Percentiles rank a stretch among this genome's conserved stretches.
These are phyloP conservation scores for Zygnema cylindricum DNA, from an alignment of 139 green algal species.

Conservation along the genomic window DNA sequence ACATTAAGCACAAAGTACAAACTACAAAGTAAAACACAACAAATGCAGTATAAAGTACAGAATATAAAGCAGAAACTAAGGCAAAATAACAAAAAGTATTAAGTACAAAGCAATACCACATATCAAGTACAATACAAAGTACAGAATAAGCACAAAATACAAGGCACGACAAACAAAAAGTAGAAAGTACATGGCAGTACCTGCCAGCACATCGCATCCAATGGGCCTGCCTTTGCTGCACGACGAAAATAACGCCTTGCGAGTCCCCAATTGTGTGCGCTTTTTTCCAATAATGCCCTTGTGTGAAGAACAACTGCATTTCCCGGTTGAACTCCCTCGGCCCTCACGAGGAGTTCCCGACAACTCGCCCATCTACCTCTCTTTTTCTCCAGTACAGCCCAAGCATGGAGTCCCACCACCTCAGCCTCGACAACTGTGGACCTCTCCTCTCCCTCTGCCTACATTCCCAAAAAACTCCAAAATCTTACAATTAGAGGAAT, in stretches of 20 bases:
- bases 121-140: neutral
- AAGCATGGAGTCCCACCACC: conserved; percentile 44
- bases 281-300: conserved; percentile 25
- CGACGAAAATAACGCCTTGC: conserved; percentile 20
- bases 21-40: neutral
- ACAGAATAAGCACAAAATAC: neutral
- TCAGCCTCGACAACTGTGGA: neutral
- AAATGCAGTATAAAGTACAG: neutral
- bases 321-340: conserved; percentile 7
- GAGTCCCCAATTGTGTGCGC: neutral
- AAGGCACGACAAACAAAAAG: neutral
- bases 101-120: neutral
- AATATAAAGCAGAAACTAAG: neutral
- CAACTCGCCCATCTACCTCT: conserved; percentile 38
- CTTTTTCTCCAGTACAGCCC: conserved; percentile 57
- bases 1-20: no score
- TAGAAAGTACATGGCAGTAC: neutral
- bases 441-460: neutral
- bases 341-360: conserved; percentile 37
- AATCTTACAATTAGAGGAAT: neutral
- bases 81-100: neutral
- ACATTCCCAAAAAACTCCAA: neutral
- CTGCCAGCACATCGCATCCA: conserved; percentile 28
- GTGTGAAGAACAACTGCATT: conserved; percentile 39
- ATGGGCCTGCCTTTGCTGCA: conserved; percentile 3